Base-by-base conservation (phyloP, 768 basidiomycete genomes). In the Tulasnella sp. region DNA sequence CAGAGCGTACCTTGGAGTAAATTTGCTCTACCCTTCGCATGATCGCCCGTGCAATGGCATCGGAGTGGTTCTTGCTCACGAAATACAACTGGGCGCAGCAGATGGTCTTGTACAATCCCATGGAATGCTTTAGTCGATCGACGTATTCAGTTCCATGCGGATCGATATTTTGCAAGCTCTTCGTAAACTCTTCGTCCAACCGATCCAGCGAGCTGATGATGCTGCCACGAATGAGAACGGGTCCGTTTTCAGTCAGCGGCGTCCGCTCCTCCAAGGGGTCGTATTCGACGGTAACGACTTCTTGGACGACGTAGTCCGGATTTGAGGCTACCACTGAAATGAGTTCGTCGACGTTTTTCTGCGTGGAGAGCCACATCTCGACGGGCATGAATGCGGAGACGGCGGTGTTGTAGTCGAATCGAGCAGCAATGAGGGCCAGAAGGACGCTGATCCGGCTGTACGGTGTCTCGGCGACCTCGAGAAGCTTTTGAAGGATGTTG, bases 111-210 rank as follows among this genome's bases (percentile, higher is more conserved):
- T 99, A 99, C 31, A 99, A 88, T 19, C 91, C 90, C 81, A 95
- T 94, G 85, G 99, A 98, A 81, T 99, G 96, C 84, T 95, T 95
- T 76, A 99, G 85, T 69, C 97, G 89, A 81, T 98, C 97, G 64
- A 99, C 92, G 81, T 99, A 99, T 83, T 99, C 97, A n/a, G 93
- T 94, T 1, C 97, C 96, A 82, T 99, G 97, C 9, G 97, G 97
- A 81, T 99, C 97, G 79, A 97, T 95, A 81, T 98, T 95, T 88
- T 99, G 97, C 40, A 99, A 84, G 80, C 94, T 96, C 81, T 93
- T 93, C 64, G 96, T 98, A 83, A 99, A 99, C 84, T 99, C 97
- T 80, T 99, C 97, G 82, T 99, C 97, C 68, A 99, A 84, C 73
- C 96, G 91, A 83, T 99, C 97, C 68, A 99, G 89, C 79, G 97